Evolutionary conservation across 192 early-diverging fungal species (phyloP).

Genomic region (Pilobolus umbonatus): DNA sequence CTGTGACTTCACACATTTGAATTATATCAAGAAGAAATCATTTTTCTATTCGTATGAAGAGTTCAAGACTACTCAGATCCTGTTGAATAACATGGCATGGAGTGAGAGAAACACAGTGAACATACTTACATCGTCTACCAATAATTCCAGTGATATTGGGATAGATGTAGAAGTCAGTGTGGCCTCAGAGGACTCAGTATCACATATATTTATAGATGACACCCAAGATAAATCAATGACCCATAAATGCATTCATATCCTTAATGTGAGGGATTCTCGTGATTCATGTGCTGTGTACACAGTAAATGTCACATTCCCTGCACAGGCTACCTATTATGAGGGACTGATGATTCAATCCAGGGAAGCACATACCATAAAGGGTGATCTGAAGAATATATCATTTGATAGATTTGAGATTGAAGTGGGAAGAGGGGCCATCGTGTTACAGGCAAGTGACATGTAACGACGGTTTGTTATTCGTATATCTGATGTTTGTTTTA

Average conservation of each 20-base stretch:
- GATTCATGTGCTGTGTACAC: conserved; percentile 6
- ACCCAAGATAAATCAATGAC: conserved; percentile 1
- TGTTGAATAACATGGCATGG: background rate
- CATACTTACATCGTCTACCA: background rate
- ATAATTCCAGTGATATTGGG: no score
- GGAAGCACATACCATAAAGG: background rate
- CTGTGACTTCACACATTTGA: background rate
- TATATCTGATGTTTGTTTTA: background rate
- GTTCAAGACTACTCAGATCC: background rate
- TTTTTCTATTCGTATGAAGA: no score
- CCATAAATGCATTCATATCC: background rate
- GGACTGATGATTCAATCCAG: background rate
- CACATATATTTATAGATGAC: background rate
- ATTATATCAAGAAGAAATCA: background rate
- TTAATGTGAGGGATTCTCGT: conserved; percentile 1
- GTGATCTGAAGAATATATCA: background rate
- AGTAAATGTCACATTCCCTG: background rate
- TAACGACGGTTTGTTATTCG: no score
- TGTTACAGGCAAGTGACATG: background rate
- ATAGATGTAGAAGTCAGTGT: background rate
- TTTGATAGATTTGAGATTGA: conserved; percentile 4
- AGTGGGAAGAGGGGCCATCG: background rate
- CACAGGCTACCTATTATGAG: background rate
- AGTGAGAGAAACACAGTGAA: background rate
- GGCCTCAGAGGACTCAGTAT: background rate